Evolutionary conservation across 2,329 filamentous ascomycete species (phyloP), one percentile per base, ranked within the genome.

Genomic region (Cladosporium sphaerospermum): DNA sequence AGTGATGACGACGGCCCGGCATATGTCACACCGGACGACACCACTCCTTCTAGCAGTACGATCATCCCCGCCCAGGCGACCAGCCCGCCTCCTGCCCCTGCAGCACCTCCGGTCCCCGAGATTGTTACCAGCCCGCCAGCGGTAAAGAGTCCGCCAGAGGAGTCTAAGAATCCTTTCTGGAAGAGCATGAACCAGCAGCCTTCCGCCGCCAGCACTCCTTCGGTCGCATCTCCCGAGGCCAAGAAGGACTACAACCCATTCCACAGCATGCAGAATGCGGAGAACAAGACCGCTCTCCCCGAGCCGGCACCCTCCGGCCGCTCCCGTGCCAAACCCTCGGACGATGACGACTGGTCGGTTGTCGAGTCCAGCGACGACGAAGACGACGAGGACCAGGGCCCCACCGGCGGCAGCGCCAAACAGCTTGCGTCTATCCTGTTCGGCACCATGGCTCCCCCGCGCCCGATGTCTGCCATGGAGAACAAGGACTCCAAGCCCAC

Each of bases 151-250:
- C 59, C 68, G n/a, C 78, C 78, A 54, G 77, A 80, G 2, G 88
- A 95, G 71, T 96, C 89, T 63, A 92, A 88, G 69, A 97, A 97
- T 67, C 93, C 93, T 2, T 99, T 95, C 75, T 89, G 92, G 75
- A 89, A 86, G 71, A 93, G 91, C 74, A 84, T 95, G 77, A 84
- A 83, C 46, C 86, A 75, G 82, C 70, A 71, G n/a, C 66, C 75
- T 2, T 55, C 70, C 23, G 66, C 71, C 37, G 60, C 69, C 37
- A 58, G 67, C 14, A 69, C 69, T 59, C 73, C 75, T 68, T 76
- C 74, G 19, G 65, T 76, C 18, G 66, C 75, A 45, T 67, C 59
- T 16, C 58, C 56, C n/a, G 59, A 62, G 39, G 62, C 62, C 43
- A 66, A 65, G 53, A 78, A 81, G 19, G 91, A 88, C n/a, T 97